Conservation (phyloP, 108 stramenopile genomes). For the Ochromonas danica region DNA sequence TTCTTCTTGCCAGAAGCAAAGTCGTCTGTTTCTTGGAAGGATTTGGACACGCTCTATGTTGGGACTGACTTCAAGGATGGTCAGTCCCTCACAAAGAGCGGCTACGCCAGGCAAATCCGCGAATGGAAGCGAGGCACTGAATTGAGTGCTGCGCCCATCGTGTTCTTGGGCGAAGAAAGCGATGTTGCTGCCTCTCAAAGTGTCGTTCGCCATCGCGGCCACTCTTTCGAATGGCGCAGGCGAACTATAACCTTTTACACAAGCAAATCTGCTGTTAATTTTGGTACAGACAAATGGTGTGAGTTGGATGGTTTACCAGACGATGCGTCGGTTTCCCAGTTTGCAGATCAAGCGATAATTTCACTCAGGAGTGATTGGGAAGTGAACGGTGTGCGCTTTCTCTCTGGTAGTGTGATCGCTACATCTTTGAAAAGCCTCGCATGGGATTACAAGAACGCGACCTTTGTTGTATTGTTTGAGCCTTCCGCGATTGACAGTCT, state of each 20-base stretch:
- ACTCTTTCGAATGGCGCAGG: conserved; percentile 65
- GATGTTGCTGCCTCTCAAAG: conserved; percentile 75
- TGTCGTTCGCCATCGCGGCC: conserved; percentile 64
- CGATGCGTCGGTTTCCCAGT: conserved; percentile 19
- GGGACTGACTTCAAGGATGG: conserved; percentile 65
- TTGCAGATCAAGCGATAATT: conserved; percentile 33
- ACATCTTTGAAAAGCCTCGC: neutral
- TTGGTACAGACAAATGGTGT: neutral
- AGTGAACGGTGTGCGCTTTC: too few relatives aligned
- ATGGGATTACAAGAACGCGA: neutral
- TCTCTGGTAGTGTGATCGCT: too few relatives aligned
- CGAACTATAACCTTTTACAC: conserved; percentile 80
- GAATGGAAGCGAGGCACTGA: conserved; percentile 81
- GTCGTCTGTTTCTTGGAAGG: conserved; percentile 61
- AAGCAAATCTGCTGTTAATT: neutral
- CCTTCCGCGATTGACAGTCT: conserved; percentile 10
- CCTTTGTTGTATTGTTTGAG: conserved; percentile 23
- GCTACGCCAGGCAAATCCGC: conserved; percentile 79
- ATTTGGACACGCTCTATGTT: conserved; percentile 60
- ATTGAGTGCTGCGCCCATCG: conserved; percentile 61
- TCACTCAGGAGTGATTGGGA: conserved; percentile 37
- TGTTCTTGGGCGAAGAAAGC: conserved; percentile 79
- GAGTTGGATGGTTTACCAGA: conserved; percentile 20
- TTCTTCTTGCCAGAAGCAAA: conserved; percentile 68
- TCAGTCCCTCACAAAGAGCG: conserved; percentile 68